phyloP scores from a whole-genome alignment of 306 rosid genomes.

The Pyrus communis region DNA sequence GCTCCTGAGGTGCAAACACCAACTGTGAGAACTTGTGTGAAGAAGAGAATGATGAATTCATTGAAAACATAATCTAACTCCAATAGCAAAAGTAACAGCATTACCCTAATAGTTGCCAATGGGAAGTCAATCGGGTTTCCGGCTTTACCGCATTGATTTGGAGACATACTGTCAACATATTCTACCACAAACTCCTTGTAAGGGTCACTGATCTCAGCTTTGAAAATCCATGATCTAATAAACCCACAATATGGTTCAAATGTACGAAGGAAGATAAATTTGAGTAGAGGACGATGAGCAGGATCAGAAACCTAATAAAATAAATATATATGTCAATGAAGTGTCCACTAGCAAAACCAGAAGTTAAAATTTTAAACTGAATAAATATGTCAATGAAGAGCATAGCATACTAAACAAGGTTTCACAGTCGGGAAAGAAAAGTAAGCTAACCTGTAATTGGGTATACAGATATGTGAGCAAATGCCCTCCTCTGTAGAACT shows the following conservation, averaged over 20 bases:
- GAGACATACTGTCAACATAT: slow-evolving; percentile 29
- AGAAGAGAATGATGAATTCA: slow-evolving; percentile 13
- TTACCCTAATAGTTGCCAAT: slow-evolving; percentile 62
- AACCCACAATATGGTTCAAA: slow-evolving; percentile 90
- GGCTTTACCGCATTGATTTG: slow-evolving; percentile 25
- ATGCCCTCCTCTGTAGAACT: slow-evolving; percentile 68
- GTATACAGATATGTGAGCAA: slow-evolving; percentile 67
- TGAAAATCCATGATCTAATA: slow-evolving; percentile 90
- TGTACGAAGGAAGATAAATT: slow-evolving; percentile 78
- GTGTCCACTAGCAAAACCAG: neutral
- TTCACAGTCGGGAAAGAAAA: slow-evolving; percentile 1
- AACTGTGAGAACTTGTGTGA: slow-evolving; percentile 23
- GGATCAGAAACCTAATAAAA: slow-evolving; percentile 80
- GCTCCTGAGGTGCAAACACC: slow-evolving; percentile 53
- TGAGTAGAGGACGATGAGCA: slow-evolving; percentile 64
- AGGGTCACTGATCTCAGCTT: slow-evolving; percentile 90
- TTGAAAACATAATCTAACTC: slow-evolving; percentile 6
- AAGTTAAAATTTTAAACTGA: neutral
- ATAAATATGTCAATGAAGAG: neutral
- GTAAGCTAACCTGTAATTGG: slow-evolving; percentile 64
- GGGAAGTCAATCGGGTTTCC: slow-evolving; percentile 44
- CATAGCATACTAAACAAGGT: neutral
- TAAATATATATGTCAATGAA: neutral
- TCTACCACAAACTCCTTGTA: slow-evolving; percentile 78
- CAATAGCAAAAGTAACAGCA: slow-evolving; percentile 10